These are phyloP conservation scores for Sindora glabra DNA, from an alignment of 306 rosid genomes.

Conservation along the genomic window DNA sequence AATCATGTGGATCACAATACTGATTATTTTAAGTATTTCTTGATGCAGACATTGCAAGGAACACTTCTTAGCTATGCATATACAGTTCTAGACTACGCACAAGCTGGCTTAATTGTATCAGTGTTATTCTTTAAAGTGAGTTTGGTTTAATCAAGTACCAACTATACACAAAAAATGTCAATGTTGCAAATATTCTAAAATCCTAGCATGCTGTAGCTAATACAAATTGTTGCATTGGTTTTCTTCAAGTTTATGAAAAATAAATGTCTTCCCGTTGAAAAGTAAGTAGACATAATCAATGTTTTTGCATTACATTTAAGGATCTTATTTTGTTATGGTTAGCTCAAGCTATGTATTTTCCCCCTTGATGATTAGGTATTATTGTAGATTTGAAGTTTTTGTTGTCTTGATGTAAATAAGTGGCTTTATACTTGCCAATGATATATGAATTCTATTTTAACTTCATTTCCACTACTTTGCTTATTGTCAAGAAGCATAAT, in stretches of 20 bases:
- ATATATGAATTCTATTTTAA: not conserved
- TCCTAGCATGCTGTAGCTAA: not conserved
- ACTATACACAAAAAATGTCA: conserved; percentile 1
- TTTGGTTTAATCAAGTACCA: conserved; percentile 14
- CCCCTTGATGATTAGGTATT: not conserved
- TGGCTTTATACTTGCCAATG: not conserved
- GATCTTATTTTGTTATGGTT: too few species aligned
- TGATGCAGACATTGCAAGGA: conserved; percentile 67
- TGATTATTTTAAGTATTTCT: conserved; percentile 8
- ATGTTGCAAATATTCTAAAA: not conserved
- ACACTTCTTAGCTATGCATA: conserved; percentile 71
- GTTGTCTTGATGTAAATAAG: not conserved
- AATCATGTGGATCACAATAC: not conserved
- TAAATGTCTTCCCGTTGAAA: too few species aligned
- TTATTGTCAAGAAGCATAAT: conserved; percentile 9
- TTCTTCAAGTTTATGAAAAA: conserved; percentile 8
- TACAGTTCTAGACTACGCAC: conserved; percentile 83
- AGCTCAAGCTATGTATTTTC: not conserved
- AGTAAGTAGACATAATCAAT: too few species aligned
- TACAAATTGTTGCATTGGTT: conserved; percentile 1
- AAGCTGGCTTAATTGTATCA: conserved; percentile 91
- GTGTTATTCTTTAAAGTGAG: conserved; percentile 92
- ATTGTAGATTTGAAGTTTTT: conserved; percentile 3
- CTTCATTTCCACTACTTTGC: too few species aligned
- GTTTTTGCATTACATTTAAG: too few species aligned